phyloP scores from a whole-genome alignment of 1,284 basidiomycete species.

The Polyporus tsugae region DNA sequence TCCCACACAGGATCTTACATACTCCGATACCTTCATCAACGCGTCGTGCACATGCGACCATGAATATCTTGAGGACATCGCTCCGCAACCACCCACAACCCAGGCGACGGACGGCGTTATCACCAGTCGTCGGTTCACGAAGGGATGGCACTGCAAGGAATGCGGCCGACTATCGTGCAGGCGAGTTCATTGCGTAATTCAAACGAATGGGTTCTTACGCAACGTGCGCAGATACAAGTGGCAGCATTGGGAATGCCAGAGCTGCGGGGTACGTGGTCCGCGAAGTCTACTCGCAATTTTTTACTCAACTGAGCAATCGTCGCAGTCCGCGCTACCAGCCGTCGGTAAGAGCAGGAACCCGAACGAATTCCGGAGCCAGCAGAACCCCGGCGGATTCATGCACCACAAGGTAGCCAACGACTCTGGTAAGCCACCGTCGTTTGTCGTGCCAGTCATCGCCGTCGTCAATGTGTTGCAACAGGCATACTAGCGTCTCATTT shows the following conservation, averaged over 20 bases:
- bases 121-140: conserved; percentile 63
- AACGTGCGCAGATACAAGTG: conserved; percentile 64
- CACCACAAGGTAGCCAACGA: conserved; percentile 31
- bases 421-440: conserved; percentile 33
- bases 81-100: conserved; percentile 44
- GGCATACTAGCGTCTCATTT: conserved; percentile 26
- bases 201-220: background rate
- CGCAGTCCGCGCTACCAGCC: conserved; percentile 39
- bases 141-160: conserved; percentile 70
- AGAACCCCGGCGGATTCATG: conserved; percentile 24
- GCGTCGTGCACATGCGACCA: conserved; percentile 38
- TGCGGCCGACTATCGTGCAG: conserved; percentile 80
- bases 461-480: conserved; percentile 4
- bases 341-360: conserved; percentile 42
- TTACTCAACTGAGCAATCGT: background rate
- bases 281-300: background rate
- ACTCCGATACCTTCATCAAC: conserved; percentile 56
- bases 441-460: background rate
- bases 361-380: conserved; percentile 53
- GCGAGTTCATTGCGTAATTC: conserved; percentile 45
- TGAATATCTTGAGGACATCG: conserved; percentile 39
- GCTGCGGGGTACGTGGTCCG: conserved; percentile 52
- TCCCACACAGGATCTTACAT: conserved; percentile 49
- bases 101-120: conserved; percentile 45
- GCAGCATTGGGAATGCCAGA: conserved; percentile 74